Evolutionary conservation across 23 red algal genomes (phyloP).

Genomic region (Porphyridium purpureum): DNA sequence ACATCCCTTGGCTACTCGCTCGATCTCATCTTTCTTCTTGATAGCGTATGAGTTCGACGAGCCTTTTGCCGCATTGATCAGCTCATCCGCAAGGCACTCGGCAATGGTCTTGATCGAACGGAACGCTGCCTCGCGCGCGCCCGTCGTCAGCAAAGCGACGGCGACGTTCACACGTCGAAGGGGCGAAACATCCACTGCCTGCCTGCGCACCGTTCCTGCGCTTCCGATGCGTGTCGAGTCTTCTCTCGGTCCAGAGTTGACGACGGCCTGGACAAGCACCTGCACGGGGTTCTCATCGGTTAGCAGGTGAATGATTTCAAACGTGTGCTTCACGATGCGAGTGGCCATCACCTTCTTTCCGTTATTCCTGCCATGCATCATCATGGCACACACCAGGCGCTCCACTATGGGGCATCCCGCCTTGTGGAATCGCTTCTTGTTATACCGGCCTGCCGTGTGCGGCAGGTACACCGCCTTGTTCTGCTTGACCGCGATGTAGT

Average conservation of each 20-base stretch:
- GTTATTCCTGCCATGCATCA: constrained; percentile 99
- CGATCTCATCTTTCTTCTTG: constrained; percentile 99
- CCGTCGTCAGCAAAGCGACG: constrained; percentile 81
- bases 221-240: constrained; percentile 98
- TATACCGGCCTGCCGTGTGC: constrained; percentile 96
- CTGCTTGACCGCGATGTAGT: constrained; percentile 99
- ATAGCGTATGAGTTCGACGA: constrained; percentile 97
- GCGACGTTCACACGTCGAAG: constrained; percentile 95
- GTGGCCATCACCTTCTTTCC: constrained; percentile 99
- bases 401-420: constrained; percentile 98
- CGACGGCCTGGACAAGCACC: constrained; percentile 86
- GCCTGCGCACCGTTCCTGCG: constrained; percentile 92
- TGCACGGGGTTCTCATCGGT: constrained; percentile 95
- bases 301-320: constrained; percentile 99
- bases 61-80: constrained; percentile 98
- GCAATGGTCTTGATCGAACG: constrained; percentile 99
- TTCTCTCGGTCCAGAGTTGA: constrained; percentile 93
- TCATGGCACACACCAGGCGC: constrained; percentile 84
- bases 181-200: constrained; percentile 99
- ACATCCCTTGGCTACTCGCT: constrained; percentile 97
- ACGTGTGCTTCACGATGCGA: constrained; percentile 96
- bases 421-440: constrained; percentile 81
- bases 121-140: constrained; percentile 91
- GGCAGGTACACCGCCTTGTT: constrained; percentile 92
- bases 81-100: constrained; percentile 96